phyloP scores from a whole-genome alignment of 345 rosid genomes.

The Heritiera littoralis region DNA sequence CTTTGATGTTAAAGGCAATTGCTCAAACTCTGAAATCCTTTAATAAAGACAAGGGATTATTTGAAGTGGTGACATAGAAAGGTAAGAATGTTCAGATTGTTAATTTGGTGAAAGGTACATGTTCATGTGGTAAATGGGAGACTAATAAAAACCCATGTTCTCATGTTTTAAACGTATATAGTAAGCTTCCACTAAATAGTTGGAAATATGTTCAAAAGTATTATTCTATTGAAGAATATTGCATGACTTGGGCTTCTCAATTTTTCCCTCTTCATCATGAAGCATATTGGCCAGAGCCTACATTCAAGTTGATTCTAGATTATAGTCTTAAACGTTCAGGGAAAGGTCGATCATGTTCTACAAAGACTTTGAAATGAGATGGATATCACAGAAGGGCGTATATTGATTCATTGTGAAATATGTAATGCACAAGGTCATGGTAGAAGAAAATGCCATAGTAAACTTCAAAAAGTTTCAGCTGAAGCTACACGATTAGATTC shows the following conservation, averaged over 20 bases:
- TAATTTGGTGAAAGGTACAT: not conserved
- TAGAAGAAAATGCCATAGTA: too few species aligned
- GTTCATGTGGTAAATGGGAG: constrained; percentile 6
- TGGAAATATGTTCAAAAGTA: not conserved
- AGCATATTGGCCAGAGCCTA: constrained; percentile 1
- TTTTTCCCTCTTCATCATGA: constrained; percentile 8
- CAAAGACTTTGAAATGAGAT: too few species aligned
- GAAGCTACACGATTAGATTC: too few species aligned
- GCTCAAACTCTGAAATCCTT: not conserved
- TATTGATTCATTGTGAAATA: too few species aligned
- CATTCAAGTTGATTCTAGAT: not conserved
- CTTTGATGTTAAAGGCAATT: not conserved
- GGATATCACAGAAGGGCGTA: too few species aligned
- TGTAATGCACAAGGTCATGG: too few species aligned
- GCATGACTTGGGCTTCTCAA: not conserved
- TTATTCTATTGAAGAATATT: constrained; percentile 7
- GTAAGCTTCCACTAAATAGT: not conserved
- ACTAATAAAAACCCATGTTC: not conserved
- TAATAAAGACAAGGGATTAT: not conserved
- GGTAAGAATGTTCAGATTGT: not conserved
- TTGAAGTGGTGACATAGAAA: constrained; percentile 5
- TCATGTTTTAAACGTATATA: not conserved
- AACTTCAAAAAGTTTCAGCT: too few species aligned
- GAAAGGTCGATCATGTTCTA: not conserved
- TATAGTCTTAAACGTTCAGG: not conserved